Percentiles rank a stretch among this genome's conserved stretches.
Conservation (phyloP, 2,329 filamentous ascomycete species). For the Alternaria atra region DNA sequence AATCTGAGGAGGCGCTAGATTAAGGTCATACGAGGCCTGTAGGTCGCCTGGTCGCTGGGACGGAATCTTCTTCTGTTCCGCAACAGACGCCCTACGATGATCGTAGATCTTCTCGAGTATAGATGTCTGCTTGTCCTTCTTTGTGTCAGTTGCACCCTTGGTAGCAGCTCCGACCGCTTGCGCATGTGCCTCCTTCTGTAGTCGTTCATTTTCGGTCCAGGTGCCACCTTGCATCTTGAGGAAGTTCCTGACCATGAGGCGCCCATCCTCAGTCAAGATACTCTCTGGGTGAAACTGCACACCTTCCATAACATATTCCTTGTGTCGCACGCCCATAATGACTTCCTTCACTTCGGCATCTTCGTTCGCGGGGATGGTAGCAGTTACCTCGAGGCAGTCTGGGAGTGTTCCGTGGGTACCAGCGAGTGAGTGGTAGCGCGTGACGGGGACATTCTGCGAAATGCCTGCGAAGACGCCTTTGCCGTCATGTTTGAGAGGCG, state of each 20-base stretch:
- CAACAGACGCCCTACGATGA: slow-evolving; percentile 77
- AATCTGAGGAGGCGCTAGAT: slow-evolving; percentile 83
- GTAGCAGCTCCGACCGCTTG: slow-evolving; percentile 44
- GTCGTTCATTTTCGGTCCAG: slow-evolving; percentile 80
- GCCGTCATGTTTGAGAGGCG: slow-evolving; percentile 83
- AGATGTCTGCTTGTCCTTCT: slow-evolving; percentile 73
- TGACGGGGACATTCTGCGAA: slow-evolving; percentile 82
- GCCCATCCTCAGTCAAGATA: slow-evolving; percentile 89
- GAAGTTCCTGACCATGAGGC: slow-evolving; percentile 92
- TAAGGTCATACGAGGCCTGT: slow-evolving; percentile 84
- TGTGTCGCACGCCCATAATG: slow-evolving; percentile 97
- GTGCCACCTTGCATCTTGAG: slow-evolving; percentile 86
- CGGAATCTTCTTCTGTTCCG: slow-evolving; percentile 82
- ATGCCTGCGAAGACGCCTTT: slow-evolving; percentile 93
- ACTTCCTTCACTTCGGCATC: slow-evolving; percentile 79
- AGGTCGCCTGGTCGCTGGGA: slow-evolving; percentile 85
- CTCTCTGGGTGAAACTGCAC: slow-evolving; percentile 99
- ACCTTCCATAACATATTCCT: slow-evolving; percentile 88
- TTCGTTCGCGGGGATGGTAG: slow-evolving; percentile 79
- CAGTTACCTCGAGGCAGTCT: slow-evolving; percentile 84
- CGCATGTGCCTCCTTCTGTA: slow-evolving; percentile 53
- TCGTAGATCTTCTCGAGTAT: slow-evolving; percentile 93
- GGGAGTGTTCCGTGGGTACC: slow-evolving; percentile 90
- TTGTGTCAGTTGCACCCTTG: slow-evolving; percentile 33
- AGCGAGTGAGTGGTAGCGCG: slow-evolving; percentile 94